Conservation (phyloP, 23 red algal genomes). For the Cyanidiococcus yangmingshanensis region DNA sequence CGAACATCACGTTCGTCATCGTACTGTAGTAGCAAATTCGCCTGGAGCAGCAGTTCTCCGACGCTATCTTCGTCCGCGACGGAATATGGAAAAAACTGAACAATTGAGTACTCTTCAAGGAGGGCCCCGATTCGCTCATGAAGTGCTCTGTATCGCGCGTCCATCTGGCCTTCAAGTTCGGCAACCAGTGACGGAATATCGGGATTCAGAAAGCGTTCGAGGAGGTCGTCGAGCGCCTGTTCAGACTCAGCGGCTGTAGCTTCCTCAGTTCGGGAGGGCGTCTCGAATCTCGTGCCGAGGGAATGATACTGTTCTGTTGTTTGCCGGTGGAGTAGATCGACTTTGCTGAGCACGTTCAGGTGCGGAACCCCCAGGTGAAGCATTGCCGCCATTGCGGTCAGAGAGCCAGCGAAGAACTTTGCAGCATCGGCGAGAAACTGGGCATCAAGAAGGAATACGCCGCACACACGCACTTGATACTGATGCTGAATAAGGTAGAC, state of each 20-base stretch:
- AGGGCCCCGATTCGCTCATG: conserved; percentile 43
- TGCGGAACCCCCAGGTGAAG: conserved; percentile 81
- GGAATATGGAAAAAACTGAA: conserved; percentile 2
- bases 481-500: conserved; percentile 29
- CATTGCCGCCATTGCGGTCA: conserved; percentile 85
- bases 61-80: conserved; percentile 49
- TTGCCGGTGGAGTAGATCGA: conserved; percentile 50
- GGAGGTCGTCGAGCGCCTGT: not conserved
- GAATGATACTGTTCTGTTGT: not conserved
- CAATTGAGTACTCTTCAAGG: conserved; percentile 48
- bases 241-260: not conserved
- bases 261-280: no score
- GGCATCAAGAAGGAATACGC: conserved; percentile 75
- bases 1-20: conserved; percentile 55
- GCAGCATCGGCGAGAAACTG: conserved; percentile 61
- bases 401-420: conserved; percentile 84
- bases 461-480: conserved; percentile 52
- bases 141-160: conserved; percentile 15
- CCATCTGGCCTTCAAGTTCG: not conserved
- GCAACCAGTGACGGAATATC: conserved; percentile 2
- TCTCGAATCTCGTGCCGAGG: no score
- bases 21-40: conserved; percentile 59
- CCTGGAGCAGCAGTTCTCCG: conserved; percentile 41
- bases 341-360: conserved; percentile 81
- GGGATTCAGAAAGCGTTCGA: conserved; percentile 3